Base-by-base conservation (phyloP, 768 basidiomycete species). In the Rossbeevera mucosa region DNA sequence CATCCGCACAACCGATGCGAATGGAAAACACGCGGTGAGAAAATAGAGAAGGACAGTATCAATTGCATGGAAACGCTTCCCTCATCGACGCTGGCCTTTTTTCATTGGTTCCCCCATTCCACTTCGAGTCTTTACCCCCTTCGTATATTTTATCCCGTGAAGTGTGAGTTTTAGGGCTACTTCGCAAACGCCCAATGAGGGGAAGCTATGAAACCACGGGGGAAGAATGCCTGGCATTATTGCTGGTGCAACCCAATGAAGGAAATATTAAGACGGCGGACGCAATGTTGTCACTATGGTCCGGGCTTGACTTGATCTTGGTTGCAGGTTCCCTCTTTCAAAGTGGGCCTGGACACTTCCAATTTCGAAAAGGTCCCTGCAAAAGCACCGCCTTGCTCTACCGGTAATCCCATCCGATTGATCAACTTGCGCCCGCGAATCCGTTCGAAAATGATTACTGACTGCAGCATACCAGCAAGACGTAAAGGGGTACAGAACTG, bases 131-230 rank as follows among this genome's bases (percentile, higher is more conserved):
- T 45, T 48, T 18, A 21, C 36, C 22, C 40, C 42, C 47, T 42
- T 36, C 33, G 29, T 41, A 20, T 51, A 24, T 43, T 25, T 50
- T 29, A 13, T 47, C 11, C 20, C 28, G 31, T 42, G 36, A 24
- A 41, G 31, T 25, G 41, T 1, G 38, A 47, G 54, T 38, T 16
- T 5, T 14, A 51, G 52, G 55, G 14, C 64, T 47, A 48, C 60
- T 54, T 63, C 57, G 31, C 57, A 65, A 65, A 25, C 4, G 21
- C 63, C 62, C 55, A 29, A 44, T 1, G 4, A 7, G 7, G 26
- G 26, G 26, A 7, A 26, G 7, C 7, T 25, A n/a, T n/a, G n/a
- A n/a, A n/a, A n/a, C n/a, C 50, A 16, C 40, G 48, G 8, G 20
- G 16, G 25, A 28, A 28, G 44, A 43, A 47, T 47, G 47, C 47